Base-by-base conservation (phyloP, 163 green algal genomes). In the Smithsoniella earleae region DNA sequence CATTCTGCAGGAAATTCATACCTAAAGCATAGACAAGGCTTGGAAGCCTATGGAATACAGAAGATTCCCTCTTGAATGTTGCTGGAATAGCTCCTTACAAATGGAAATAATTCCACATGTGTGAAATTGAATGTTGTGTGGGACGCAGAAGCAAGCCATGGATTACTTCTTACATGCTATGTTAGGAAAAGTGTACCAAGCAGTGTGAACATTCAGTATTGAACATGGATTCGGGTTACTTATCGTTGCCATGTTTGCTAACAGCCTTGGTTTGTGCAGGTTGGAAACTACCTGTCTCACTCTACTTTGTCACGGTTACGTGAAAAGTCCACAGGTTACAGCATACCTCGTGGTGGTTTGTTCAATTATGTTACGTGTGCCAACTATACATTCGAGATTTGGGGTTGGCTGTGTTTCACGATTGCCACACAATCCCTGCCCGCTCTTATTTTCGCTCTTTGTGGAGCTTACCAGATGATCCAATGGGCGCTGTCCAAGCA, bases 341-440 rank as follows among this genome's bases (percentile, higher is more conserved):
- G 86, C 52, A 96, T 98, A 73, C 94, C 94, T 0, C 75, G 76
- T 13, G 94, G 94, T 27, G 96, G 96, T 74, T 82, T 95, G 20
- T 96, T 96, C 80, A 83, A 96, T 58, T 90, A 87, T 79, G 89
- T 98, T 55, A 97, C 93, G 31, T 98, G 94, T 83, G 86, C 94
- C 72, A 99, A 99, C 84, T 99, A 99, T 84, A 95, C 84, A 0
- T 82, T 79, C 27, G 94, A 99, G 82, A 97, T 97, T 44, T 85
- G 80, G 43, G 87, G 85, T 31, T 97, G 92, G 92, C 36, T 95
- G n/a, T 74, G 83, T 54, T 85, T 91, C 80, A 89, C 82, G 46
- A 72, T 93, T 0, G 90, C 88, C 49, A 95, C 89, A 3, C 88
- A 94, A 73, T 90, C 85, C 0, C 46, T 93, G 0, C 69, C 89